Conservation (phyloP, 805 yeast genomes). For the Wickerhamomyces tratensis region DNA sequence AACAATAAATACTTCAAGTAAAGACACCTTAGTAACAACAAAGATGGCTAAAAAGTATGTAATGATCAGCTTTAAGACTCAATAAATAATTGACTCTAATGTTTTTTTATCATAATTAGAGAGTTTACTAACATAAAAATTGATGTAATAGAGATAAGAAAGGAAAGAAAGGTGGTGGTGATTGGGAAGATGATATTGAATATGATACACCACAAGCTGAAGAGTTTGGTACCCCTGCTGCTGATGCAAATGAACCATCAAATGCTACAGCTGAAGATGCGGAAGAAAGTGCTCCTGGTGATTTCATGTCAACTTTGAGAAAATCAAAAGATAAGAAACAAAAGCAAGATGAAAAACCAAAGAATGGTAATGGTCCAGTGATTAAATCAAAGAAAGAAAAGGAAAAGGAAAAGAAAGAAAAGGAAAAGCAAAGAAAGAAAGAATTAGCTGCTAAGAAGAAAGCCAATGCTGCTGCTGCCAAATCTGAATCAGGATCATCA, state of each 20-base stretch:
- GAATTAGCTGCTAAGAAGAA: constrained; percentile 84
- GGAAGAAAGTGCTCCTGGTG: constrained; percentile 32
- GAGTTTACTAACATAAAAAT: not conserved
- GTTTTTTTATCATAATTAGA: not conserved
- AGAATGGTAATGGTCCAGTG: constrained; percentile 48
- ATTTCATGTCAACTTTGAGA: constrained; percentile 77
- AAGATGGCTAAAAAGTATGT: not conserved
- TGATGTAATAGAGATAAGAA: constrained; percentile 43
- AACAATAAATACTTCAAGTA: no score
- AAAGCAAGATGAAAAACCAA: constrained; percentile 47
- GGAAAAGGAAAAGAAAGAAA: constrained; percentile 92
- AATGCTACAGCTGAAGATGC: constrained; percentile 31
- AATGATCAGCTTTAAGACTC: not conserved
- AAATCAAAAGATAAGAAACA: constrained; percentile 69
- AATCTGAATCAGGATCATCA: no score
- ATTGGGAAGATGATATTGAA: constrained; percentile 73
- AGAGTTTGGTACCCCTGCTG: constrained; percentile 36
- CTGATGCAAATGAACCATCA: constrained; percentile 14
- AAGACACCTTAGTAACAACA: no score
- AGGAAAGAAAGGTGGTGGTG: constrained; percentile 56
- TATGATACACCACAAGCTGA: constrained; percentile 41
- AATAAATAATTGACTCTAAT: not conserved
- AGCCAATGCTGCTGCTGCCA: constrained; percentile 23
- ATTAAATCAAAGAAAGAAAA: constrained; percentile 88
- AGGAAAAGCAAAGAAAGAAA: constrained; percentile 83